Base-by-base conservation (phyloP, 108 stramenopile genomes). In the Cyclotella sp. region DNA sequence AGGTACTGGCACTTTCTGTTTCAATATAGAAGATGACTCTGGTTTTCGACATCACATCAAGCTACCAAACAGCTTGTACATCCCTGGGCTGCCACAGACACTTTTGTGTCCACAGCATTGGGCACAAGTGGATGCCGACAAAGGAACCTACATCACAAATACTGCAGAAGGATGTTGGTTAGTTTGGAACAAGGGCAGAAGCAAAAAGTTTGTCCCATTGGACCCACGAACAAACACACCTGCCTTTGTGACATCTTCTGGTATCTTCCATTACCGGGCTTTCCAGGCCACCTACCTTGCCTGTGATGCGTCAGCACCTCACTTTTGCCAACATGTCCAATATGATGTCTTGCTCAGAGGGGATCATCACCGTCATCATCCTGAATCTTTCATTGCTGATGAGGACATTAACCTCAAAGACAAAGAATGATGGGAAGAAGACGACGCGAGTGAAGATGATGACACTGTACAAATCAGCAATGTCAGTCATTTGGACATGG, bases 161-260 rank as follows among this genome's bases (percentile, higher is more conserved):
- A 34, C 34, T 5, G 34, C 34, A 34, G 6, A 34, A 5, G 34
- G 34, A 6, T 6, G 34, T 34, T 34, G 34, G 34, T 34, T 34
- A 34, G 34, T 34, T n/a, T n/a, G 34, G 2, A 34, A 34, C 34
- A 34, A 34, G 34, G 34, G 34, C 34, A 69, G 27, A 18, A 16
- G 1, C 51, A 40, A 53, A 29, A 52, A 54, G 1, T 42, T 22
- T 59, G 55, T 70, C 22, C 55, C 55, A n/a, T n/a, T 44, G 22
- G 55, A 70, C 54, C 55, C 8, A 39, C 9, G 10, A 18, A 68
- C 68, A 39, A 53, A 68, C 30, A 68, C 68, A 49, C 68, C 68
- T 40, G 53, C 57, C 70, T 58, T 70, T 40, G 18, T 13, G 8
- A 21, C 70, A n/a, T 39, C 24, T 15, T 21, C 53, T 24, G 70